A percentile compares a stretch with the other conserved stretches of the same genome.
These are phyloP conservation scores for Hirsutella thompsonii DNA, from an alignment of 2,329 filamentous ascomycete species.

Conservation along the genomic window DNA sequence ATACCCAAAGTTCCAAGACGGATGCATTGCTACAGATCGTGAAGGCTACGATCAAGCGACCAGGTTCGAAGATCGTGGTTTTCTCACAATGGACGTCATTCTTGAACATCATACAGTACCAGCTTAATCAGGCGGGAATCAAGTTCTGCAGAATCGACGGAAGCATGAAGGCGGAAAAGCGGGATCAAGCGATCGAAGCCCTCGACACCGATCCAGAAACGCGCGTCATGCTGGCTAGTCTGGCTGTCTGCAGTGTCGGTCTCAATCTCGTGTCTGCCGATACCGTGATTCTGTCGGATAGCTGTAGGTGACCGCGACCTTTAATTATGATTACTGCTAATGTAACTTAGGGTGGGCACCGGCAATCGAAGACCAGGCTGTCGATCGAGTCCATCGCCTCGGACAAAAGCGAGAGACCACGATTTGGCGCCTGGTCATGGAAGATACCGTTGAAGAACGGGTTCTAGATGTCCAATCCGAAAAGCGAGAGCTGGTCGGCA, in stretches of 20 bases:
- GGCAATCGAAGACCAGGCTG: conserved; percentile 82
- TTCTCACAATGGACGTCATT: conserved; percentile 73
- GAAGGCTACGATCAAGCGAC: conserved; percentile 51
- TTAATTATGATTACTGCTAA: not conserved
- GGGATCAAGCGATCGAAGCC: conserved; percentile 58
- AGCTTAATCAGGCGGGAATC: conserved; percentile 48
- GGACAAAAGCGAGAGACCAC: conserved; percentile 70
- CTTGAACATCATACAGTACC: conserved; percentile 56
- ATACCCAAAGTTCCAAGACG: conserved; percentile 68
- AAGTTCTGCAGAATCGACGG: conserved; percentile 67
- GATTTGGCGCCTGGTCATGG: conserved; percentile 71
- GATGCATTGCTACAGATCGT: conserved; percentile 67
- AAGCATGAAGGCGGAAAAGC: conserved; percentile 54
- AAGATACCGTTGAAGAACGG: conserved; percentile 67
- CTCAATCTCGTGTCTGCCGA: conserved; percentile 79
- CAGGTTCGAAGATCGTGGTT: conserved; percentile 54
- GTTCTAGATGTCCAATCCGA: conserved; percentile 67
- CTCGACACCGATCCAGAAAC: conserved; percentile 56
- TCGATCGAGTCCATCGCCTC: conserved; percentile 76
- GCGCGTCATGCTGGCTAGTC: conserved; percentile 67
- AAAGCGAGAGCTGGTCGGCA: conserved; percentile 65
- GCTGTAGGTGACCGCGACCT: conserved; percentile 33
- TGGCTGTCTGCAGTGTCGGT: conserved; percentile 74
- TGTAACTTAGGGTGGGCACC: conserved; percentile 63
- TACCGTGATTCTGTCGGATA: conserved; percentile 72